Evolutionary conservation across 1,284 basidiomycete genomes (phyloP).

Genomic region (Puccinia polysora): DNA sequence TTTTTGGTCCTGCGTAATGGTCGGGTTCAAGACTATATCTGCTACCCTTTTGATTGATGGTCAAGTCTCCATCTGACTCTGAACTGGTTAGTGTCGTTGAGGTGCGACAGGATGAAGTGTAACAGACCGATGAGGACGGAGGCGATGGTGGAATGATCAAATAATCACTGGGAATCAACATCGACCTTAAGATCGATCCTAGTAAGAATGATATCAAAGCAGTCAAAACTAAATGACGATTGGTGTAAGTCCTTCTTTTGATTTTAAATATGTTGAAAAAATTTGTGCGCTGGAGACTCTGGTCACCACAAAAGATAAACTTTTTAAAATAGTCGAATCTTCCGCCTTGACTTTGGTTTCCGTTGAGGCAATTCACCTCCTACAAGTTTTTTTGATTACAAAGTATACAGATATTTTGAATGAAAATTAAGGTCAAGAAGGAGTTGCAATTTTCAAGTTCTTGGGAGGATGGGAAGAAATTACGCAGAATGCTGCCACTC

Average conservation of each 20-base stretch:
- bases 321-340: slow-evolving; percentile 21
- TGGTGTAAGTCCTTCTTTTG: slow-evolving; percentile 48
- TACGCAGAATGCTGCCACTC: neutral
- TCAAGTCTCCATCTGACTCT: neutral
- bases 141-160: slow-evolving; percentile 63
- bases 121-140: slow-evolving; percentile 11
- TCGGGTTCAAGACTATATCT: no score
- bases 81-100: neutral
- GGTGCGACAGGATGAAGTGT: neutral
- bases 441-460: no score
- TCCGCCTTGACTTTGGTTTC: slow-evolving; percentile 29
- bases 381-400: neutral
- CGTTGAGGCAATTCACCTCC: slow-evolving; percentile 22
- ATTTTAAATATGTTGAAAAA: slow-evolving; percentile 1
- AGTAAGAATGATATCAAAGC: slow-evolving; percentile 83
- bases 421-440: neutral
- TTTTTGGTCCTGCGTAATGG: neutral
- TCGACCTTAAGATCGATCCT: slow-evolving; percentile 78
- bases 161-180: slow-evolving; percentile 86
- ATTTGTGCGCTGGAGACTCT: slow-evolving; percentile 19
- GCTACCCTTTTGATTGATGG: no score
- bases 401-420: no score
- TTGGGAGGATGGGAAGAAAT: no score
- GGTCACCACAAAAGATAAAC: slow-evolving; percentile 31
- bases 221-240: slow-evolving; percentile 63